Percentiles rank a stretch among this genome's conserved stretches.
These are phyloP conservation scores for Phallus indusiatus DNA, from an alignment of 768 basidiomycete genomes.

Conservation along the genomic window DNA sequence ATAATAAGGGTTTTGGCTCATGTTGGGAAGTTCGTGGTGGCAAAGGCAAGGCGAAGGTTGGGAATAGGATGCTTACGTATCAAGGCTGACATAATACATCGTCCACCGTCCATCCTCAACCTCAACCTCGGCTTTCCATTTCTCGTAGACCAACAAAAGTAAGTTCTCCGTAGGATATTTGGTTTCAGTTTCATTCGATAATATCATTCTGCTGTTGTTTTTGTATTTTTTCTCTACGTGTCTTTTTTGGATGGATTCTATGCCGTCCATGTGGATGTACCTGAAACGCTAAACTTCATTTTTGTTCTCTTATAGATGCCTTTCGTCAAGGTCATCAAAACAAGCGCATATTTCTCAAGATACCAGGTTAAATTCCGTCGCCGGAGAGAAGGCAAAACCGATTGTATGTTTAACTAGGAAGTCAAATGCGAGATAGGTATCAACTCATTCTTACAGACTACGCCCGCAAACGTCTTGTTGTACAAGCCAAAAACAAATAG, in stretches of 20 bases:
- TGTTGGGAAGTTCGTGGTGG: neutral
- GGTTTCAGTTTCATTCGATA: neutral
- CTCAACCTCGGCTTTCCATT: neutral
- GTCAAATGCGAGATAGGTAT: neutral
- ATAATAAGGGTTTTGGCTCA: slow-evolving; percentile 14
- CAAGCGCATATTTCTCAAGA: slow-evolving; percentile 94
- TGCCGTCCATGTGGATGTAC: slow-evolving; percentile 20
- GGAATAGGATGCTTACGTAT: neutral
- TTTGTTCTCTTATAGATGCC: slow-evolving; percentile 54
- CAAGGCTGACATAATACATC: neutral
- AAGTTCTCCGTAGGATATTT: neutral
- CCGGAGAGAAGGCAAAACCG: slow-evolving; percentile 97
- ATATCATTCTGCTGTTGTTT: neutral
- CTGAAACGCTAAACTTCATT: slow-evolving; percentile 8
- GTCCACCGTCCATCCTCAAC: neutral
- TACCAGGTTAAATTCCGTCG: slow-evolving; percentile 99
- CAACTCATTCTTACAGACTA: slow-evolving; percentile 52
- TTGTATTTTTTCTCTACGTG: neutral
- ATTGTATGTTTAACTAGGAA: slow-evolving; percentile 50
- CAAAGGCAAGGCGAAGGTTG: neutral
- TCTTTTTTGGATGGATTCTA: slow-evolving; percentile 23
- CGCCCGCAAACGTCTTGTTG: slow-evolving; percentile 91
- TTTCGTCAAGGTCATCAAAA: slow-evolving; percentile 96
- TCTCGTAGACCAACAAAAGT: neutral
- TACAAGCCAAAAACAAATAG: slow-evolving; percentile 99